Evolutionary conservation across 108 stramenopile genomes (phyloP).

Genomic region (Skeletonema costatum): DNA sequence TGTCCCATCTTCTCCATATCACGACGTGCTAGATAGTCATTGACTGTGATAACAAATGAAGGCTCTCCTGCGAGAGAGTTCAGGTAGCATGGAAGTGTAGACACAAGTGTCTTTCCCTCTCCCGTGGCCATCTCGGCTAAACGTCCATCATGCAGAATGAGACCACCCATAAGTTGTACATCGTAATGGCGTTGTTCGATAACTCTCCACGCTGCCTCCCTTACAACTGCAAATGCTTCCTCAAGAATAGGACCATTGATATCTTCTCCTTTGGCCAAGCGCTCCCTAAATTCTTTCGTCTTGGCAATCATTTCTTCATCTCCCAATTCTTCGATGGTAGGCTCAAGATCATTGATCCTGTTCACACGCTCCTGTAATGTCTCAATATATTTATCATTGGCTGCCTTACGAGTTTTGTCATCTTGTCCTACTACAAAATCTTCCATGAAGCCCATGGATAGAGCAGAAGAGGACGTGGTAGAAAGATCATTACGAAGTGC

Average conservation of each 20-base stretch:
- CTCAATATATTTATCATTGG: slow-evolving; percentile 74
- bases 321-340: slow-evolving; percentile 76
- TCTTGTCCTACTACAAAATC: slow-evolving; percentile 74
- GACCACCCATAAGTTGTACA: slow-evolving; percentile 92
- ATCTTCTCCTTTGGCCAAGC: slow-evolving; percentile 74
- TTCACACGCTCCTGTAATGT: slow-evolving; percentile 71
- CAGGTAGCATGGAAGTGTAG: slow-evolving; percentile 86
- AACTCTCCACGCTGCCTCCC: slow-evolving; percentile 97
- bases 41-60: slow-evolving; percentile 91
- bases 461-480: slow-evolving; percentile 11
- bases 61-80: slow-evolving; percentile 81
- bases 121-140: slow-evolving; percentile 97
- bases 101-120: slow-evolving; percentile 96
- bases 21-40: slow-evolving; percentile 94
- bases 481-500: neutral
- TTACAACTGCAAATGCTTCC: slow-evolving; percentile 95
- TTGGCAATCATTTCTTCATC: slow-evolving; percentile 91
- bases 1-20: slow-evolving; percentile 97
- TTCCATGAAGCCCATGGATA: slow-evolving; percentile 83
- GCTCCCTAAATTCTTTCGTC: slow-evolving; percentile 73
- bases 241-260: slow-evolving; percentile 75
- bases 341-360: slow-evolving; percentile 84
- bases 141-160: slow-evolving; percentile 90
- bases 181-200: slow-evolving; percentile 94
- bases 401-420: slow-evolving; percentile 43